Percentiles rank a stretch among this genome's conserved stretches.
Conservation (phyloP, 352 stramenopile genomes). For the Discostella stelligera region DNA sequence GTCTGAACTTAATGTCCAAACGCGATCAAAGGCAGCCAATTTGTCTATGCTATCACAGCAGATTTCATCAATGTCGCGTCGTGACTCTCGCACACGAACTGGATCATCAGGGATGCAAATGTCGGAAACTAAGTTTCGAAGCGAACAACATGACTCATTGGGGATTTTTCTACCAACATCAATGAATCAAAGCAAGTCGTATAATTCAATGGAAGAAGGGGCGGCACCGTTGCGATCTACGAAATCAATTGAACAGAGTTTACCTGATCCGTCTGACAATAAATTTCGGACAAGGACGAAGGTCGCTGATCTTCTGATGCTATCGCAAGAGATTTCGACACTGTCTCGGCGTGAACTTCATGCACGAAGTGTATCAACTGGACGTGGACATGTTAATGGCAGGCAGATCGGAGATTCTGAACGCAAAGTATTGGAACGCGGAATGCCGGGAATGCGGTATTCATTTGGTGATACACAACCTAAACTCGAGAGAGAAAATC, state of each 20-base stretch:
- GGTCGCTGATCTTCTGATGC: not conserved
- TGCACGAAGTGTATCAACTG: not conserved
- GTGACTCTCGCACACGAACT: constrained; percentile 6
- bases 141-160: not conserved
- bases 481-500: not conserved
- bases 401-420: not conserved
- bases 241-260: not conserved
- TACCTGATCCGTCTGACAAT: not conserved
- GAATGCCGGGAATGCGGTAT: not conserved
- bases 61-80: constrained; percentile 4
- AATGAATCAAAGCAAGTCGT: not conserved
- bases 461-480: constrained; percentile 1
- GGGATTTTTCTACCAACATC: not conserved
- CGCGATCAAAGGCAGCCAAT: constrained; percentile 21
- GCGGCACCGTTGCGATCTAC: not conserved
- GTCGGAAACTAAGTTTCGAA: not conserved
- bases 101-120: not conserved
- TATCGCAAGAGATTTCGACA: constrained; percentile 1
- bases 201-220: not conserved
- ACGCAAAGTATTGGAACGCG: not conserved
- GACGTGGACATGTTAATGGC: not conserved
- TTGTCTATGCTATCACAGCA: constrained; percentile 18
- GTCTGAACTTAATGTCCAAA: constrained; percentile 25
- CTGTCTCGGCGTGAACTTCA: not conserved
- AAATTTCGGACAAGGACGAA: not conserved